phyloP scores from a whole-genome alignment of 2,329 filamentous ascomycete species.

The Tolypocladium sp. region DNA sequence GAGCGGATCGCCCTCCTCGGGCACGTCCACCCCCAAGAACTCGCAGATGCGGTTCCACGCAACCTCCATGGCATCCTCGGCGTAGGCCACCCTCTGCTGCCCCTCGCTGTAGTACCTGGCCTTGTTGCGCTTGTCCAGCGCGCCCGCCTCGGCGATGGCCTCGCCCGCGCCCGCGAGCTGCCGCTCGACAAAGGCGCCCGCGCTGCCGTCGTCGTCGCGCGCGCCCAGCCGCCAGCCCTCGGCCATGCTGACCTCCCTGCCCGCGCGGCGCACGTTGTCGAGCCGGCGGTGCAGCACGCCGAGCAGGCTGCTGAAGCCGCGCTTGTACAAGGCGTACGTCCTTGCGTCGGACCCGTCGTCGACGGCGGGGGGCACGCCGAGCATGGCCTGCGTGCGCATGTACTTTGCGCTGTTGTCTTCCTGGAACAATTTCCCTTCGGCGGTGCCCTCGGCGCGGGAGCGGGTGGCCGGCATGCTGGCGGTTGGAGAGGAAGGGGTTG shows the following conservation, averaged over 20 bases:
- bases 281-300: background rate
- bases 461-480: background rate
- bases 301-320: background rate
- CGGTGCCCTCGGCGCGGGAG: background rate
- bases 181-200: background rate
- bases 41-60: background rate
- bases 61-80: background rate
- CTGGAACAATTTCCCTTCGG: no score
- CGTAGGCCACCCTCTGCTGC: background rate
- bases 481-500: background rate
- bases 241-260: background rate
- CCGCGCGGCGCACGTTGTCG: background rate
- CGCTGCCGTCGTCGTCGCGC: background rate
- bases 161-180: background rate
- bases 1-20: background rate
- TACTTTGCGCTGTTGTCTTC: background rate
- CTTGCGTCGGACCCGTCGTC: background rate
- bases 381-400: background rate
- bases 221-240: background rate
- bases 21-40: background rate
- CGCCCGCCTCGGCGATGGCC: background rate
- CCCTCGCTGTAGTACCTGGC: background rate
- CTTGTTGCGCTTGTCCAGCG: background rate
- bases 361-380: background rate
- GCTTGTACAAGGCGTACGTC: background rate